Conservation (phyloP, 2,329 filamentous ascomycete species). For the Sporothrix globosa region DNA sequence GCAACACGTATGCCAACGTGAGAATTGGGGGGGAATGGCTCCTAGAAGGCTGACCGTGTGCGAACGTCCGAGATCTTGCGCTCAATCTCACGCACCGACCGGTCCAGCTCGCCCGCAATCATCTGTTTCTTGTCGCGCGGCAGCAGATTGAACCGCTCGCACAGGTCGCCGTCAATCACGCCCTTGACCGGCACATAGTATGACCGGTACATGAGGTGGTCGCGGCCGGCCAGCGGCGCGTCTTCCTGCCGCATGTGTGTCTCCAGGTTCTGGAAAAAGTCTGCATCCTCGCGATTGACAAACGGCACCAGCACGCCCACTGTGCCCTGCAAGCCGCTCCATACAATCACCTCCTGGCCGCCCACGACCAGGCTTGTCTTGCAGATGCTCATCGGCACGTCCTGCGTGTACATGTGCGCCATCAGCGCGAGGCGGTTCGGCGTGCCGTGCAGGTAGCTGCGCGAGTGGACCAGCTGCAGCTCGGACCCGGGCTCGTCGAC, state of each 20-base stretch:
- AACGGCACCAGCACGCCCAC: conserved; percentile 94
- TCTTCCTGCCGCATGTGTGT: conserved; percentile 85
- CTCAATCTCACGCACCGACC: conserved; percentile 90
- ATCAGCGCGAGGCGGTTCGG: conserved; percentile 82
- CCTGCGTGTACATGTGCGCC: conserved; percentile 87
- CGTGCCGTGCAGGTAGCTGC: conserved; percentile 86
- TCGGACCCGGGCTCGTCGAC: conserved; percentile 91
- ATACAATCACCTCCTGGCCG: conserved; percentile 87
- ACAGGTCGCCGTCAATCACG: conserved; percentile 94
- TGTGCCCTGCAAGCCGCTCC: conserved; percentile 93
- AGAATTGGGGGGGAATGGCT: not conserved
- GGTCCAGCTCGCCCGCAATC: conserved; percentile 90
- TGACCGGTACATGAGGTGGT: conserved; percentile 92
- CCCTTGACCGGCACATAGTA: conserved; percentile 98
- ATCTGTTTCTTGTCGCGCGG: conserved; percentile 89
- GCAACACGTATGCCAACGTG: not conserved
- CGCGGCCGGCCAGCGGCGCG: conserved; percentile 83
- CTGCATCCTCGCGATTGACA: conserved; percentile 85
- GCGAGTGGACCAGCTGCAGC: conserved; percentile 86
- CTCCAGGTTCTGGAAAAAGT: conserved; percentile 96
- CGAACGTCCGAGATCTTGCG: conserved; percentile 81
- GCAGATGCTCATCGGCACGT: conserved; percentile 86
- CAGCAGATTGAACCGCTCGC: conserved; percentile 85
- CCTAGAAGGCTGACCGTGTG: conserved; percentile 61
- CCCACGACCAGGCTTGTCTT: conserved; percentile 90